These are phyloP conservation scores for Fraxinus dipetala DNA, from an alignment of 305 asterid species.

Conservation along the genomic window DNA sequence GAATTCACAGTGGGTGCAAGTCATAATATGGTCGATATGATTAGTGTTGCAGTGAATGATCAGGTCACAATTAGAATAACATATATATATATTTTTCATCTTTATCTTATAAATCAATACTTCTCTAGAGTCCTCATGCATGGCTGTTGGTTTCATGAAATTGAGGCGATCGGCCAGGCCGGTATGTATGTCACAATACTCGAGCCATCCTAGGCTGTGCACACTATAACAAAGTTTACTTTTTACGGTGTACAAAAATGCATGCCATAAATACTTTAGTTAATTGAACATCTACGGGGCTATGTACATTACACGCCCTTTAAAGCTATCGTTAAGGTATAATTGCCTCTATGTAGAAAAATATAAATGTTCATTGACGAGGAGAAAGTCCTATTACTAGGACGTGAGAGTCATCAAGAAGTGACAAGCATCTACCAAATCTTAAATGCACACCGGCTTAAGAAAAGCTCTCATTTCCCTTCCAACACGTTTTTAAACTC, in stretches of 20 bases:
- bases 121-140: neutral
- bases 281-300: no score
- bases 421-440: no score
- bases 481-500: neutral
- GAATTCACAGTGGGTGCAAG: no score
- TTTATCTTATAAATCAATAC: neutral
- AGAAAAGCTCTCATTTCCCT: neutral
- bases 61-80: neutral
- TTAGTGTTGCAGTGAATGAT: neutral
- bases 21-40: neutral
- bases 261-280: no score
- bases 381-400: neutral
- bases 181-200: neutral
- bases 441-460: neutral
- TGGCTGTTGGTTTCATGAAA: neutral
- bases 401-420: neutral
- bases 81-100: no score
- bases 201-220: neutral
- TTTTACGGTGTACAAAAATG: no score
- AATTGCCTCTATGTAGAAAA: neutral
- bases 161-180: neutral
- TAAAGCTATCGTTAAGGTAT: neutral
- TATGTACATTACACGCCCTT: neutral
- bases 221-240: no score
- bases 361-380: neutral